Conservation (phyloP, 2,329 filamentous ascomycete genomes). For the Karstenula rhodostoma region DNA sequence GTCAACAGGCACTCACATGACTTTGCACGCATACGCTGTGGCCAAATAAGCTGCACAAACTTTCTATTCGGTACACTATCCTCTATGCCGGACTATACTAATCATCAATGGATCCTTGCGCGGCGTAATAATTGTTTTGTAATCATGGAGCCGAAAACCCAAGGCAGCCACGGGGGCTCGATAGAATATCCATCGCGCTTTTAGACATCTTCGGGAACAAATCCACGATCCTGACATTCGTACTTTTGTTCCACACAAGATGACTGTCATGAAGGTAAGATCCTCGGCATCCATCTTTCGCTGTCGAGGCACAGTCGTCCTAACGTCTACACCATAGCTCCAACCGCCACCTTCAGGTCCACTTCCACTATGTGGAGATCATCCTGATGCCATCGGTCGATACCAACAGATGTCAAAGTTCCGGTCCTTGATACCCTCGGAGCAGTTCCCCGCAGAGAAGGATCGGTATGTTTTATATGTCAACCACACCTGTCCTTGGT, state of each 20-base stretch:
- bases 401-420: slow-evolving; percentile 65
- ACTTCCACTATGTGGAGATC: neutral
- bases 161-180: slow-evolving; percentile 8
- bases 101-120: slow-evolving; percentile 19
- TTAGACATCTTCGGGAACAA: slow-evolving; percentile 15
- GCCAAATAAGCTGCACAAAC: neutral
- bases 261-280: slow-evolving; percentile 20
- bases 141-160: slow-evolving; percentile 29
- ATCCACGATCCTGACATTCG: neutral
- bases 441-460: slow-evolving; percentile 65
- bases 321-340: neutral
- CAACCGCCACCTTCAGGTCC: neutral
- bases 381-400: slow-evolving; percentile 55
- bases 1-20: neutral
- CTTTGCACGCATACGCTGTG: neutral
- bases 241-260: slow-evolving; percentile 13
- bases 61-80: neutral
- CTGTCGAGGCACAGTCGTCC: neutral
- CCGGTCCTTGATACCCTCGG: slow-evolving; percentile 63
- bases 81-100: slow-evolving; percentile 7
- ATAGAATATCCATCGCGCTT: slow-evolving; percentile 9
- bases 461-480: slow-evolving; percentile 70
- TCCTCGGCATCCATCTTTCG: neutral
- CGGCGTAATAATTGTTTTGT: slow-evolving; percentile 35
- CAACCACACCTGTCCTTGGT: slow-evolving; percentile 70